Base-by-base conservation (phyloP, 2,329 filamentous ascomycete species). In the Helotiales sp. region DNA sequence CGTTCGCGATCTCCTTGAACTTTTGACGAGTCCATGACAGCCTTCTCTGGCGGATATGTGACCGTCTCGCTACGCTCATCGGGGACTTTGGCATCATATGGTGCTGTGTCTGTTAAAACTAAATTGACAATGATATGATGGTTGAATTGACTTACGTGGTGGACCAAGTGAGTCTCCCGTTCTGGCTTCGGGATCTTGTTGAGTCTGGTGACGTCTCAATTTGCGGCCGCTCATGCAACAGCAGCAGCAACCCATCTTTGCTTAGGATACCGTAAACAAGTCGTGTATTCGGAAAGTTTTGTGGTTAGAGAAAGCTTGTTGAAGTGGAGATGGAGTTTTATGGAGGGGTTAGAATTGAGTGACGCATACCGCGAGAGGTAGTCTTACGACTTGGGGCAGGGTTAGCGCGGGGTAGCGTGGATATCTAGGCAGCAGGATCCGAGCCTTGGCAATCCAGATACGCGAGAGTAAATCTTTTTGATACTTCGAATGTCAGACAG, bases 161-260 rank as follows among this genome's bases (percentile, higher is more conserved):
- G 42, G 22, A 46, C 22, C 42, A 24, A 46, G 25, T 46, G 42
- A 46, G 38, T 12, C 12, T 4, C n/a, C 5, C n/a, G n/a, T n/a
- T n/a, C n/a, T n/a, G 6, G 38, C 10, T 24, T 27, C 42, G 13
- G 13, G 22, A 46, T 46, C 42, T 46, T 46, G 42, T 17, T 9
- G 42, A 15, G 24, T 5, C 13, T 27, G n/a, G 3, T 46, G 13
- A 17, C 42, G 22, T 12, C 42, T 12, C n/a, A 12, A 3, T 27
- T 46, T 25, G 25, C 22, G 22, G 5, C 25, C 42, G 24, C 25
- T 46, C 7, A 27, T 13, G 13, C 42, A 46, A 29, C 42, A 27
- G 17, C 42, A 46, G 24, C 42, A 46, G 13, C 42, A 46, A 29
- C 42, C 42, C 42, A 46, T 46, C 42, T 46, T 46, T 40, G n/a